These are phyloP conservation scores for Boletus subluridellus DNA, from an alignment of 1,284 basidiomycete genomes.

Conservation along the genomic window DNA sequence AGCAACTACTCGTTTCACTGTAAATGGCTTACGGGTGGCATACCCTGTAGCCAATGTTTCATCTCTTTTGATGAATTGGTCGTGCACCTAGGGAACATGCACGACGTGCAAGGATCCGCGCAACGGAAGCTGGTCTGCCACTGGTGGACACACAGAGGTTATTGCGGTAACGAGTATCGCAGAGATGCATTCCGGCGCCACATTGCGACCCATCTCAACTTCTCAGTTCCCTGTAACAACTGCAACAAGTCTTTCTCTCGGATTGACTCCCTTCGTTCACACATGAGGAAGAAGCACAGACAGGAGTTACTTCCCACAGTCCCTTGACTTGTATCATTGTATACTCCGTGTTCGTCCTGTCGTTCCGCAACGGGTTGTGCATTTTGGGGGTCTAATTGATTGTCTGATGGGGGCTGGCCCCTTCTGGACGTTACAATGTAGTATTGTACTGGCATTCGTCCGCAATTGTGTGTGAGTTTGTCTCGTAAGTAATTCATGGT, in stretches of 20 bases:
- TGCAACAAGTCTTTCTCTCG: conserved; percentile 2
- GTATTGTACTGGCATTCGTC: too few species aligned
- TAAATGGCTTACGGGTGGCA: conserved; percentile 1
- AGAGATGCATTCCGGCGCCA: not conserved
- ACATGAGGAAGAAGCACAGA: too few species aligned
- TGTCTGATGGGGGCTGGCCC: too few species aligned
- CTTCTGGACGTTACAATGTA: too few species aligned
- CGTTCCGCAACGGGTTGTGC: too few species aligned
- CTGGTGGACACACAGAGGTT: not conserved
- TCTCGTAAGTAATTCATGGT: too few species aligned
- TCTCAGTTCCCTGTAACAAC: not conserved
- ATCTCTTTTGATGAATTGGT: not conserved
- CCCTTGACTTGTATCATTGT: too few species aligned
- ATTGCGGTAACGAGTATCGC: not conserved
- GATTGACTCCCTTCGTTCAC: not conserved
- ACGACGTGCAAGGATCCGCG: conserved; percentile 1
- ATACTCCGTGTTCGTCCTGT: too few species aligned
- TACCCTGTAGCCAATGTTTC: not conserved
- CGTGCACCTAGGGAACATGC: not conserved
- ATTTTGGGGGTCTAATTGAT: too few species aligned
- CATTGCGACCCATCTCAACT: not conserved
- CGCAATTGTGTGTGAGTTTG: too few species aligned
- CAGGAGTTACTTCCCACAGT: too few species aligned
- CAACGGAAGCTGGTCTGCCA: not conserved
- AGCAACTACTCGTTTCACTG: not conserved